A percentile compares a stretch with the other conserved stretches of the same genome.
Conservation (phyloP, 2,329 filamentous ascomycete species). For the Nigrograna mackinnonii region DNA sequence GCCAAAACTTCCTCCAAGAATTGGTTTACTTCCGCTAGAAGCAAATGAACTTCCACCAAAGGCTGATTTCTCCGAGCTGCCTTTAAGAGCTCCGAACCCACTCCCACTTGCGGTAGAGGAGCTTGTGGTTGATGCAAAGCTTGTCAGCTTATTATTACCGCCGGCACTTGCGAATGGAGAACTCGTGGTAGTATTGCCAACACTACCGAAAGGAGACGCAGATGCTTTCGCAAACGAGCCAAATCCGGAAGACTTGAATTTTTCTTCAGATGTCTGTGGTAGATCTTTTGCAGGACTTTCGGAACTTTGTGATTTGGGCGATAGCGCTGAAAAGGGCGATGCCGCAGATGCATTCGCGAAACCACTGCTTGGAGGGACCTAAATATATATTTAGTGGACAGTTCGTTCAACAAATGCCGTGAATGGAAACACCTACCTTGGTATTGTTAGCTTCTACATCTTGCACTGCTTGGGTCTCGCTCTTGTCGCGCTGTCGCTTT, state of each 20-base stretch:
- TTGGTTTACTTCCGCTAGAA: slow-evolving; percentile 33
- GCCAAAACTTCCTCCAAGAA: slow-evolving; percentile 47
- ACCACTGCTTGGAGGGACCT: slow-evolving; percentile 43
- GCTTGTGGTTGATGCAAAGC: slow-evolving; percentile 27
- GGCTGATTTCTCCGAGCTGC: slow-evolving; percentile 23
- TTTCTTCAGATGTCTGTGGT: slow-evolving; percentile 45
- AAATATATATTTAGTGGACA: slow-evolving; percentile 13
- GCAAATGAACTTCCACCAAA: slow-evolving; percentile 13
- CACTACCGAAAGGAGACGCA: slow-evolving; percentile 39
- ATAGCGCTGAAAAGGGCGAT: slow-evolving; percentile 53
- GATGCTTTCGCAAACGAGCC: slow-evolving; percentile 44
- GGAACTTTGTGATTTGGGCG: slow-evolving; percentile 36
- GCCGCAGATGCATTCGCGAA: slow-evolving; percentile 50
- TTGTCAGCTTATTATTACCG: slow-evolving; percentile 24
- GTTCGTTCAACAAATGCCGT: no score
- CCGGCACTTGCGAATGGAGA: slow-evolving; percentile 37
- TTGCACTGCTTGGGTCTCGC: slow-evolving; percentile 19
- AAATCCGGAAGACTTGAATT: slow-evolving; percentile 57
- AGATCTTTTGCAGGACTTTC: slow-evolving; percentile 19
- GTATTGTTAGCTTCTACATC: slow-evolving; percentile 20
- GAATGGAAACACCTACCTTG: slow-evolving; percentile 21
- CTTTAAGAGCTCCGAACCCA: slow-evolving; percentile 40
- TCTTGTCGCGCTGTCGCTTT: slow-evolving; percentile 41
- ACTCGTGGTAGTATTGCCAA: slow-evolving; percentile 17
- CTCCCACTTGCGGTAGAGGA: slow-evolving; percentile 13